Conservation (phyloP, 441 rosid species). For the Bruguiera hainesii region DNA sequence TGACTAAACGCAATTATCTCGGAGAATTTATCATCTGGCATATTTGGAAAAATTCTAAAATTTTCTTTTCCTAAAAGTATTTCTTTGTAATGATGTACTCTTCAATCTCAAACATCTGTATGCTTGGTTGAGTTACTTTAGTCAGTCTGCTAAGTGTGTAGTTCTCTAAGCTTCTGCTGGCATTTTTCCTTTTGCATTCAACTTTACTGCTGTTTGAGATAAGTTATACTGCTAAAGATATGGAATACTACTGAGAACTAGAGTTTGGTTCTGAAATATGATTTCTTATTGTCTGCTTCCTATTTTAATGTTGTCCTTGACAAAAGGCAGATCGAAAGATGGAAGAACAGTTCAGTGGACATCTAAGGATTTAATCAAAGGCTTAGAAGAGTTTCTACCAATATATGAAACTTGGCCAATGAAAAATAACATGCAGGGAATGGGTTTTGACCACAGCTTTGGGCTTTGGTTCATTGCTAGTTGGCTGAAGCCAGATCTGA, state of each 20-base stretch:
- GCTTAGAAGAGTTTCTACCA: conserved; percentile 84
- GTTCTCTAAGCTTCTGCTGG: not conserved
- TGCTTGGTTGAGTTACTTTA: not conserved
- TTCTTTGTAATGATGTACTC: too few species aligned
- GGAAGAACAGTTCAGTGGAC: conserved; percentile 96
- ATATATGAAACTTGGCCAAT: conserved; percentile 89
- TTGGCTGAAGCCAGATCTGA: conserved; percentile 85
- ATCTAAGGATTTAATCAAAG: conserved; percentile 82
- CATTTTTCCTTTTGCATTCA: not conserved
- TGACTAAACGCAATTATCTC: too few species aligned
- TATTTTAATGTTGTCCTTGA: conserved; percentile 62
- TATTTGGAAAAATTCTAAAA: too few species aligned
- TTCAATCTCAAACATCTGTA: too few species aligned
- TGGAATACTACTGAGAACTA: not conserved
- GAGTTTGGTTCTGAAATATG: not conserved
- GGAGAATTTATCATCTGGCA: too few species aligned
- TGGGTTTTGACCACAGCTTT: conserved; percentile 99
- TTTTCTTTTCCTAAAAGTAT: too few species aligned
- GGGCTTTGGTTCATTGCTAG: conserved; percentile 94
- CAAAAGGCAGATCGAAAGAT: conserved; percentile 99
- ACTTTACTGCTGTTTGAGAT: not conserved
- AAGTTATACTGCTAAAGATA: not conserved
- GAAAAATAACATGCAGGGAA: conserved; percentile 87
- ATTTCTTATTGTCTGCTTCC: conserved; percentile 34
- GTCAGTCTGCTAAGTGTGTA: not conserved